Conservation (phyloP, 139 green algal species). For the Chlorella vulgaris region DNA sequence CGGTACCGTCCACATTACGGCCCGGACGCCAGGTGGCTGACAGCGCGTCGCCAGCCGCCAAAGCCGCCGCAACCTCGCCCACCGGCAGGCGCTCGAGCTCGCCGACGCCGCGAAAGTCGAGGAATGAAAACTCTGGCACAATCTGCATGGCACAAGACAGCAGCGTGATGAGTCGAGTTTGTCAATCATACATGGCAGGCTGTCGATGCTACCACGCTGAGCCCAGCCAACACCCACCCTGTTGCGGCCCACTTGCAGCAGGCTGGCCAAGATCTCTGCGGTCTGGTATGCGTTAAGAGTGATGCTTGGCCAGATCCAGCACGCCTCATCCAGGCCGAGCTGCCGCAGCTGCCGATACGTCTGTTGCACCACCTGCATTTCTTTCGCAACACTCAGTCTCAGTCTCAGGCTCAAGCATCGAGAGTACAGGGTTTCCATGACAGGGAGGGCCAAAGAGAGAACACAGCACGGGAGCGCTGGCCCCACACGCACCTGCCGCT, state of each 20-base stretch:
- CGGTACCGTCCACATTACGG: constrained; percentile 73
- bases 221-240: constrained; percentile 21
- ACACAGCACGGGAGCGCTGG: no score
- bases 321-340: constrained; percentile 37
- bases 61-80: constrained; percentile 5
- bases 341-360: constrained; percentile 36
- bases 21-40: constrained; percentile 15
- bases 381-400: neutral
- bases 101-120: constrained; percentile 64
- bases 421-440: no score
- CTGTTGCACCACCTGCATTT: constrained; percentile 46
- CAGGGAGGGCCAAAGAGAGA: no score
- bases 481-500: constrained; percentile 60
- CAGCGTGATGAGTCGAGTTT: no score
- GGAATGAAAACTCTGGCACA: constrained; percentile 73
- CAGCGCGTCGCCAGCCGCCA: constrained; percentile 28
- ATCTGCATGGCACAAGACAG: constrained; percentile 38
- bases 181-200: no score
- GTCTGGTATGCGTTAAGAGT: constrained; percentile 66
- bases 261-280: constrained; percentile 67
- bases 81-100: constrained; percentile 54
- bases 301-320: constrained; percentile 56
- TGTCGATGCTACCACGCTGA: neutral
- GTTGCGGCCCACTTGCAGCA: constrained; percentile 51
- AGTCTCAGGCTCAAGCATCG: no score